phyloP scores from a whole-genome alignment of 2,329 filamentous ascomycete genomes.

The Chaetomiaceae sp. region DNA sequence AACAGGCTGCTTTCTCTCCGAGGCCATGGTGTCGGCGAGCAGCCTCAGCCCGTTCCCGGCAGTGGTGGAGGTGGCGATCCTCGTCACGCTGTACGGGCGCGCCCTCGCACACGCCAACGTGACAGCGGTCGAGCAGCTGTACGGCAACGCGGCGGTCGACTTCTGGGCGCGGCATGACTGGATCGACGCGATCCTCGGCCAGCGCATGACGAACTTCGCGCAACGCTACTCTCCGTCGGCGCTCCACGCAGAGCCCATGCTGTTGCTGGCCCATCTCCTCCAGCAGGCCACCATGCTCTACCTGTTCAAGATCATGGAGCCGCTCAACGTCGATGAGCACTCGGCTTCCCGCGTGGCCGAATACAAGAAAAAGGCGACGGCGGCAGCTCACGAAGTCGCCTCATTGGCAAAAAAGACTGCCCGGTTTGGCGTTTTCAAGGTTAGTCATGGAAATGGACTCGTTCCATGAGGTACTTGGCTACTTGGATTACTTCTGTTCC shows the following conservation, averaged over 20 bases:
- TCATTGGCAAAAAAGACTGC: too few species aligned
- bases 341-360: too few species aligned
- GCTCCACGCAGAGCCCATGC: neutral
- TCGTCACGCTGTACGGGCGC: neutral
- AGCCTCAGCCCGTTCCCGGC: neutral
- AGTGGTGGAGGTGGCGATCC: conserved; percentile 1
- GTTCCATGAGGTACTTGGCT: too few species aligned
- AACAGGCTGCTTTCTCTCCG: neutral
- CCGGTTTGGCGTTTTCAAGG: too few species aligned
- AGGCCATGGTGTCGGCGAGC: too few species aligned
- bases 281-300: neutral
- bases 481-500: too few species aligned
- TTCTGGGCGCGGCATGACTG: neutral
- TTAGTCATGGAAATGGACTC: too few species aligned
- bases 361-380: too few species aligned
- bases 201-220: neutral
- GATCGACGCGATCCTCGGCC: neutral
- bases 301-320: neutral
- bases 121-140: neutral
- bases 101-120: neutral
- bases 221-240: neutral
- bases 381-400: too few species aligned
- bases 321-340: too few species aligned
- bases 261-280: neutral
- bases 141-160: neutral